Base-by-base conservation (phyloP, 2,329 filamentous ascomycete genomes). In the Cryphonectria carpinicola region DNA sequence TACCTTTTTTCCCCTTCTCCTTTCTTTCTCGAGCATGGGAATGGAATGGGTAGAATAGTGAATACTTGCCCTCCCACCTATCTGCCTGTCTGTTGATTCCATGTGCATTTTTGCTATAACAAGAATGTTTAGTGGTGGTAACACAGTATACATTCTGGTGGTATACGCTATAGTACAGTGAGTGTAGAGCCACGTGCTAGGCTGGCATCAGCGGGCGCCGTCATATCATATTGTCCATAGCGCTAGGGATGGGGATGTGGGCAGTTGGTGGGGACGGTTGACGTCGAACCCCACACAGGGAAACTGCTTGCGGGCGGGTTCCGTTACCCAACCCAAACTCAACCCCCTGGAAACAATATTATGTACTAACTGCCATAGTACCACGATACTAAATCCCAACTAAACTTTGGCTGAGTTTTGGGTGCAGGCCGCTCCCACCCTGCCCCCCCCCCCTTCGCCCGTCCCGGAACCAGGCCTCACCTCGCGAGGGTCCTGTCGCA, bases 381-480 rank as follows among this genome's bases (percentile, higher is more conserved):
- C 41, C 22, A 49, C 17, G 43, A 49, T 49, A 11, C 46, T 49
- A 49, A 49, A 49, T 8, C 46, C 46, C 22, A 49, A 49, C 46
- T 49, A 49, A 49, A 49, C 46, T 49, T 49, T n/a, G 46, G 46
- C 46, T 22, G 13, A 35, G 13, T 28, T 58, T 58, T 58, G 54
- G 52, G 54, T 32, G 54, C 54, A 58, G 13, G 13, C 25, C 54
- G 25, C 25, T 32, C 17, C 25, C 14, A 19, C 54, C 25, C 14
- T 39, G 32, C 32, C 37, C 11, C 54, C 14, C 13, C 13, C 52
- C 5, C 17, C 54, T 14, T 58, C 25, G 54, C 54, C 54, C 54
- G 54, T 32, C 54, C 54, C 54, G 54, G 54, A 32, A 61, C 58
- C 58, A 61, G 19, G 58, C 32, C 58, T 61, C 54, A 58, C 54